Conservation (phyloP, 371 early-diverging fungal species). For the Funneliformis caledonium region DNA sequence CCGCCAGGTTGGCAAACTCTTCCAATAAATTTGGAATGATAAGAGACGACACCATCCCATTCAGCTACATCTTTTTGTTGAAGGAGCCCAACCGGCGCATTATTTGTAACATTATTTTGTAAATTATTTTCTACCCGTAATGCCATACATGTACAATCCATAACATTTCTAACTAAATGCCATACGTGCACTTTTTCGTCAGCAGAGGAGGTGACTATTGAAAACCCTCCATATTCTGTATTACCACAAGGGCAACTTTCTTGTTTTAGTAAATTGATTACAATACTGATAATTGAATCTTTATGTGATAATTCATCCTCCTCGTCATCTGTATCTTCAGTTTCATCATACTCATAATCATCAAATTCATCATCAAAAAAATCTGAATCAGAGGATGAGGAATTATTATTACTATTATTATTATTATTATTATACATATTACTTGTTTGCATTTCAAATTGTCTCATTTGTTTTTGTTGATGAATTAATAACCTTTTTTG, state of each 20-base stretch:
- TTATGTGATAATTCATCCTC: slow-evolving; percentile 30
- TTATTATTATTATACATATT: too few species aligned
- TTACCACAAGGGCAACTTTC: slow-evolving; percentile 39
- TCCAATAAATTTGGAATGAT: slow-evolving; percentile 31
- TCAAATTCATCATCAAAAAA: slow-evolving; percentile 17
- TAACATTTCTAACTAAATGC: slow-evolving; percentile 13
- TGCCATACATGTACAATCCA: slow-evolving; percentile 37
- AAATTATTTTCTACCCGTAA: background rate
- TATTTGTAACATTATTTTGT: background rate
- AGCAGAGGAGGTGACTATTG: slow-evolving; percentile 25
- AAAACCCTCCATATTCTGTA: slow-evolving; percentile 22
- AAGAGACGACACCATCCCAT: slow-evolving; percentile 13
- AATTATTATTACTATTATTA: background rate
- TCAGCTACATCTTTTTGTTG: background rate
- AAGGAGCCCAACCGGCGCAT: background rate
- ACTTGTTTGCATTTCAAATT: background rate
- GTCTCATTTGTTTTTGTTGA: slow-evolving; percentile 1
- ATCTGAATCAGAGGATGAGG: background rate
- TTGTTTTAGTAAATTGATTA: slow-evolving; percentile 34
- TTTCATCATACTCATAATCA: background rate
- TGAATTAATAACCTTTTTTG: background rate
- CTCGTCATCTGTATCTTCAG: slow-evolving; percentile 22
- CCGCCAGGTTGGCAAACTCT: slow-evolving; percentile 23
- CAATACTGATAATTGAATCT: slow-evolving; percentile 30
- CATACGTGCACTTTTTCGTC: slow-evolving; percentile 38